A percentile compares a stretch with the other conserved stretches of the same genome.
Conservation (phyloP, 129 eudicot species). For the Solidago caesia region DNA sequence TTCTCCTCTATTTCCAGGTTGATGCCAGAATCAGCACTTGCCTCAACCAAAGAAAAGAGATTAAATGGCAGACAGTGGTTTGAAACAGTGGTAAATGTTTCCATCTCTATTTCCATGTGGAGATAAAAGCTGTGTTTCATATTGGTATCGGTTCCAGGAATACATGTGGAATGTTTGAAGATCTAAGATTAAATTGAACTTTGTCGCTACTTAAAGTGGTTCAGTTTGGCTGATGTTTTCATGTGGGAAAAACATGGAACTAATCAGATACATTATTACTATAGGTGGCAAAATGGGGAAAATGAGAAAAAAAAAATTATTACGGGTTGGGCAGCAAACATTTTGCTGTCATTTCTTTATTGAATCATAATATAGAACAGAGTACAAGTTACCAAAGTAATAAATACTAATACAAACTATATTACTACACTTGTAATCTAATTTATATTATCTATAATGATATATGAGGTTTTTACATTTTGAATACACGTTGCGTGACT, state of each 20-base stretch:
- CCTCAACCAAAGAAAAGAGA: slow-evolving; percentile 81
- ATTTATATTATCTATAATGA: not conserved
- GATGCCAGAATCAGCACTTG: slow-evolving; percentile 88
- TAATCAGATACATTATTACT: not conserved
- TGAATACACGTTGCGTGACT: not conserved
- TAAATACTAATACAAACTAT: not conserved
- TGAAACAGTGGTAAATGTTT: slow-evolving; percentile 59
- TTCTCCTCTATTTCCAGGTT: slow-evolving; percentile 35
- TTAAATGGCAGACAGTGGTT: slow-evolving; percentile 96
- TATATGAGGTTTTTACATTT: not conserved
- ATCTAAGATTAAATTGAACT: not conserved
- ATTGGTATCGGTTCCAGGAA: not conserved
- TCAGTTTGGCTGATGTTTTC: slow-evolving; percentile 3
- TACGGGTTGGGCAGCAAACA: not conserved
- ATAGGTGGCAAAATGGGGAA: not conserved
- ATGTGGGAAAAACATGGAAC: not conserved
- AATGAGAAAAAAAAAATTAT: not conserved
- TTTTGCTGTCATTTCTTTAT: not conserved
- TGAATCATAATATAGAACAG: no score
- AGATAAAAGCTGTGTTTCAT: not conserved
- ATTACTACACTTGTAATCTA: not conserved
- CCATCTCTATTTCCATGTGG: not conserved
- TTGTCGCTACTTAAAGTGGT: not conserved
- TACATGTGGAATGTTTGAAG: not conserved
- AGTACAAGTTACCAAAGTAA: no score